Base-by-base conservation (phyloP, 2,329 filamentous ascomycete genomes). In the Ilyonectria robusta region DNA sequence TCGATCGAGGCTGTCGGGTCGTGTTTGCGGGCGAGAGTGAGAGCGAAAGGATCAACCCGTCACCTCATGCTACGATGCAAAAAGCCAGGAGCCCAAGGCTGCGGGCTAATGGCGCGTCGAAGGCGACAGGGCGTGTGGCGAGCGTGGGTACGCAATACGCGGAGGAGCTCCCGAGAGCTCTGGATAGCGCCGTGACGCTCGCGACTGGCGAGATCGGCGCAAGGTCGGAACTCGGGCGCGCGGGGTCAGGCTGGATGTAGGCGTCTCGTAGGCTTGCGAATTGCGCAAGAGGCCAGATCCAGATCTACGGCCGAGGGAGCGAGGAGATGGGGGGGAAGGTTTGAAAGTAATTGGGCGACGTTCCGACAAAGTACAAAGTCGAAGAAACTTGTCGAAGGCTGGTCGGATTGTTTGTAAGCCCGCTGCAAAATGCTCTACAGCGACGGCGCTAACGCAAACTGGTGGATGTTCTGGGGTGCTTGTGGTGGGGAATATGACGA, bases 1-100 rank as follows among this genome's bases (percentile, higher is more conserved):
- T 84, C 35, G 61, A 47, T 55, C 63, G 53, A 54, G 44, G 31
- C 11, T 17, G 37, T 50, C 59, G 29, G 51, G 19, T 26, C n/a
- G 51, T 42, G 53, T 37, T 53, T 62, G 31, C 50, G 31, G 7
- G 50, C 47, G 47, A 54, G 53, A 47, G 40, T 51, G 48, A 50
- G 57, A 53, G 31, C 21, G 48, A 40, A 29, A 54, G 53, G 26
- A 56, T 50, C 46, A 17, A 13, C 19, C 23, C 37, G 53, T 61
- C 63, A 66, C 63, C 54, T 53, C 63, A 66, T 66, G 23, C 63
- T 58, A 35, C 53, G 63, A 66, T 59, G 63, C 10, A 62, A 44
- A 21, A 47, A 21, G 31, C 35, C 47, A 23, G 51, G 40, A 23
- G 56, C 56, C 35, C 48, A 60, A 60, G 59, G 59, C 50, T 55